phyloP scores from a whole-genome alignment of 2,329 filamentous ascomycete genomes.

The Erysiphe pulchra region DNA sequence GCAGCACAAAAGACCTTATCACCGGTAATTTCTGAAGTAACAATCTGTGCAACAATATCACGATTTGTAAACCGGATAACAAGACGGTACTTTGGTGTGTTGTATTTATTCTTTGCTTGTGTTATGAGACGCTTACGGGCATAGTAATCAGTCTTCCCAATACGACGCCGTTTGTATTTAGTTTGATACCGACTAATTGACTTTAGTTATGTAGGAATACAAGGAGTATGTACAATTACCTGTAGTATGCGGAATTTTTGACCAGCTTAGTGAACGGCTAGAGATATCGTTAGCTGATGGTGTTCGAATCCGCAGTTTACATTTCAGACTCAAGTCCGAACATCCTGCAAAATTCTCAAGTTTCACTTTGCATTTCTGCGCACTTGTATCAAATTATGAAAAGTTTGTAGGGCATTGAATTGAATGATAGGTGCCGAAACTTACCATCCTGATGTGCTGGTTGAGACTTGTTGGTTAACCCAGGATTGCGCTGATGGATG shows the following conservation, averaged over 20 bases:
- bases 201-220: constrained; percentile 10
- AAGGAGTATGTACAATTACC: constrained; percentile 28
- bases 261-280: constrained; percentile 82
- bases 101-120: constrained; percentile 99
- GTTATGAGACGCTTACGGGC: constrained; percentile 98
- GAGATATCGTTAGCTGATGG: constrained; percentile 12
- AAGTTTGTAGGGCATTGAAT: constrained; percentile 1
- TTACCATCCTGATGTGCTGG: constrained; percentile 39
- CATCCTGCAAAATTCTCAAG: constrained; percentile 65
- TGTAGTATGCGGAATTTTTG: constrained; percentile 98
- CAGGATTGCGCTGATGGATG: too few species aligned
- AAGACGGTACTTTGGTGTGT: constrained; percentile 97
- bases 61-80: constrained; percentile 99
- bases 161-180: constrained; percentile 93
- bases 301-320: constrained; percentile 98
- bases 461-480: too few species aligned
- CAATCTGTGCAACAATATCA: constrained; percentile 96
- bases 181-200: constrained; percentile 76
- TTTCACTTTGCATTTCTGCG: constrained; percentile 9
- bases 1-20: constrained; percentile 90
- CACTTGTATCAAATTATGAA: constrained; percentile 5
- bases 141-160: constrained; percentile 99
- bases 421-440: constrained; percentile 17
- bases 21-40: constrained; percentile 83
- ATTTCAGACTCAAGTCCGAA: constrained; percentile 85